Base-by-base conservation (phyloP, 2,329 filamentous ascomycete genomes). In the Penicillium sp. region DNA sequence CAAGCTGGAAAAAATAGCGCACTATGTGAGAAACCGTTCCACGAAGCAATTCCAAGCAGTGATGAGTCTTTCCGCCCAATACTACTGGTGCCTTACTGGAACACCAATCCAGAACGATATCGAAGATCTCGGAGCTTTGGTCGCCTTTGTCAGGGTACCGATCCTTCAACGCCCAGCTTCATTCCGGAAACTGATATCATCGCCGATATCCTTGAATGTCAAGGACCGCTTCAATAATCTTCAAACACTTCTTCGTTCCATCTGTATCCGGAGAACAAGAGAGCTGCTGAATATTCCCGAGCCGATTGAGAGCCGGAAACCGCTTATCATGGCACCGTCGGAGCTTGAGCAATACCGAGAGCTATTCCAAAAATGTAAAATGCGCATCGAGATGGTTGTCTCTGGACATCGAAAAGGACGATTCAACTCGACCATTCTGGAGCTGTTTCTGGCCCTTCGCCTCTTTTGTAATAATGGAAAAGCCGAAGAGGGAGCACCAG, bases 91-190 rank as follows among this genome's bases (percentile, higher is more conserved):
- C 59, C 70, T 84, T 1, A 81, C 80, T 0, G 82, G 81, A 1
- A 84, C 82, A 0, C 83, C 82, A 0, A 80, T 85, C 25, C 83
- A 85, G 56, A 85, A 85, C 60, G 71, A 70, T 2, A 70, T 85
- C 0, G 78, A 80, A 7, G 83, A 85, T 49, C 74, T 85, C 3
- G 82, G 79, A 0, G 75, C 81, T 0, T 69, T 85, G 0, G 75
- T 84, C 43, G 72, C 76, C 1, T 85, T 85, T 59, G 64, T 85
- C 23, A 68, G 73, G 44, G 72, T 77, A 1, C 68, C 51, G 26
- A 44, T 54, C 14, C 51, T 54, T 11, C 29, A 54, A 27, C 43
- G 51, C n/a, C 19, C 51, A 2, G 35, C 51, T 6, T 35, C 51
- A 7, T 54, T 54, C 23, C 31, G 51, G 42, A 54, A 54, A 19